Conservation (phyloP, 805 yeast genomes). For the Sugiyamaella marilandica region DNA sequence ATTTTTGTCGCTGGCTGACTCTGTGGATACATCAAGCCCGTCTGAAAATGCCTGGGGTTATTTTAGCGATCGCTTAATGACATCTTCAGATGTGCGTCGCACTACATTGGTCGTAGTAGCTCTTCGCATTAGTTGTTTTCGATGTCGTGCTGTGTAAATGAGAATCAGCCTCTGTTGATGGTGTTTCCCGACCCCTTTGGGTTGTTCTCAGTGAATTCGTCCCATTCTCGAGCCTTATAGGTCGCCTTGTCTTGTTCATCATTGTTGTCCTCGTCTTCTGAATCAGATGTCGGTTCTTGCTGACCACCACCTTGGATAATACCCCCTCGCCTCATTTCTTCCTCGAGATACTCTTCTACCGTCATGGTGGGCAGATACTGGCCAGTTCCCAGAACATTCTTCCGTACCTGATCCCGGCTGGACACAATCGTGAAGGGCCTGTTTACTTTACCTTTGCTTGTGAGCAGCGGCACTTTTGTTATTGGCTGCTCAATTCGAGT, state of each 20-base stretch:
- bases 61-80: too few relatives aligned
- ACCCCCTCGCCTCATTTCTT: constrained; percentile 81
- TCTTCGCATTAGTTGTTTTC: too few relatives aligned
- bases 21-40: too few relatives aligned
- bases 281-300: constrained; percentile 30
- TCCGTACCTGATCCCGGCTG: constrained; percentile 48
- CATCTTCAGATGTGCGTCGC: too few relatives aligned
- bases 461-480: constrained; percentile 41
- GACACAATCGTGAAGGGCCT: constrained; percentile 75
- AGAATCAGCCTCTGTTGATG: constrained; percentile 50
- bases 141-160: too few relatives aligned
- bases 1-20: too few relatives aligned
- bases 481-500: constrained; percentile 52
- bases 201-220: constrained; percentile 81
- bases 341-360: constrained; percentile 84
- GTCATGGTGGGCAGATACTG: constrained; percentile 91
- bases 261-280: constrained; percentile 57
- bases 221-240: constrained; percentile 81
- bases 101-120: too few relatives aligned
- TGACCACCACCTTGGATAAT: constrained; percentile 41
- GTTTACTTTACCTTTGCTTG: constrained; percentile 71
- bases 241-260: constrained; percentile 61
- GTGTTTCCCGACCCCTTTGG: constrained; percentile 91
- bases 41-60: too few relatives aligned
- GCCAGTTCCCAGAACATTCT: constrained; percentile 83